These are phyloP conservation scores for Hypoxylon fuscum DNA, from an alignment of 495 filamentous ascomycete species.

Conservation along the genomic window DNA sequence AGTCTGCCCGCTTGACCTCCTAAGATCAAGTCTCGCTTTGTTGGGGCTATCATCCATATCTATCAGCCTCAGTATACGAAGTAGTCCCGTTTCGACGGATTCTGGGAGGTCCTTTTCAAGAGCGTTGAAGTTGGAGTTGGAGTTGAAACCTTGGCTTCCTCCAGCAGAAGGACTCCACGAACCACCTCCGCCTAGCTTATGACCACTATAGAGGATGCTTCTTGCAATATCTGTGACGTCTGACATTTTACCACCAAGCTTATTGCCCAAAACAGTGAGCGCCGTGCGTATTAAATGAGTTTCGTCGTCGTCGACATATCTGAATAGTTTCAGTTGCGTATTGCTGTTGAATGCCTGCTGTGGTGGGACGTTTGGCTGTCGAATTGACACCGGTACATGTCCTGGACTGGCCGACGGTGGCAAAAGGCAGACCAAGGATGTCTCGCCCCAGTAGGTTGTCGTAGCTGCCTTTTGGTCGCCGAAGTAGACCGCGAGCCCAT, in stretches of 20 bases:
- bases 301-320: slow-evolving; percentile 82
- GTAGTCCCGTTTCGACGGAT: slow-evolving; percentile 71
- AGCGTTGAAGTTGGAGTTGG: slow-evolving; percentile 35
- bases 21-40: slow-evolving; percentile 69
- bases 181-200: slow-evolving; percentile 31
- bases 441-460: slow-evolving; percentile 84
- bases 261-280: slow-evolving; percentile 64
- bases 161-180: slow-evolving; percentile 34
- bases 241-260: slow-evolving; percentile 62
- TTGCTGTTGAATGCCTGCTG: slow-evolving; percentile 54
- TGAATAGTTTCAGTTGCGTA: slow-evolving; percentile 60
- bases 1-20: slow-evolving; percentile 73
- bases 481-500: slow-evolving; percentile 85
- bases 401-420: slow-evolving; percentile 77
- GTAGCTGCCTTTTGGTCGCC: slow-evolving; percentile 79
- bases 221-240: slow-evolving; percentile 63
- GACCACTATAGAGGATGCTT: slow-evolving; percentile 57
- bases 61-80: slow-evolving; percentile 78
- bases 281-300: slow-evolving; percentile 72
- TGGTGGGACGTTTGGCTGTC: slow-evolving; percentile 51
- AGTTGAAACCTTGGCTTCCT: slow-evolving; percentile 36
- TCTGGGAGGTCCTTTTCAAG: slow-evolving; percentile 41
- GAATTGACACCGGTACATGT: slow-evolving; percentile 77
- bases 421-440: slow-evolving; percentile 82
- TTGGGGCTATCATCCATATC: slow-evolving; percentile 79